Evolutionary conservation across 495 filamentous ascomycete genomes (phyloP), one percentile per base, ranked within the genome.

Genomic region (Elaphomyces granulatus): DNA sequence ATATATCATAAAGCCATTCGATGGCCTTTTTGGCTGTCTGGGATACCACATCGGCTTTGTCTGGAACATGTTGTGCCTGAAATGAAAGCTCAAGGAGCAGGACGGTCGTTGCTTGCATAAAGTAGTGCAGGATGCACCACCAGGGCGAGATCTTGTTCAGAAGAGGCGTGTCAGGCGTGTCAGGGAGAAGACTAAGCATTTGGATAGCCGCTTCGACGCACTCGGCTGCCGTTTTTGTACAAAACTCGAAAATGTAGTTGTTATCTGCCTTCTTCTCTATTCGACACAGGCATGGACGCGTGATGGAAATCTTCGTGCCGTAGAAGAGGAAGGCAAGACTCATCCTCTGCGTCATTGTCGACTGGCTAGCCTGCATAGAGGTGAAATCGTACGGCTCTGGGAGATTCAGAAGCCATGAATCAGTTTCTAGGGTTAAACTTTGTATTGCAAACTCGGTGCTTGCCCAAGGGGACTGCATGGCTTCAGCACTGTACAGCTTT

Each of bases 111-210:
- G 76, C 70, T 53, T 78, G 73, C 59, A 75, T 77, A 12, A 80
- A 50, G 33, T 74, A 74, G 50, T 80, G 77, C 1, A 80, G 51
- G 4, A 70, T 60, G 39, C 63, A 71, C 77, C 77, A 81, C 74
- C 76, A 81, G 15, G 73, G 71, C 2, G 64, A 60, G 16, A 64
- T 61, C 12, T 58, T 57, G 46, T 75, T 68, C 2, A 79, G 51
- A 1, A 60, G 39, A n/a, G 45, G 44, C 10, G 49, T 51, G 10
- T 60, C 57, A 9, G 55, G 50, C 9, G 52, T 47, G 34, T 68
- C 58, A n/a, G 66, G 69, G n/a, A 81, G 55, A 10, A 78, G 53
- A 1, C 53, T 59, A 4, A 80, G 51, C 42, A 72, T 66, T 23
- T 66, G 59, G 20, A 67, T 66, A 2, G 78, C 78, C 20, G 77